Evolutionary conservation across 176 grass and related monocot genomes (phyloP).

Genomic region (Triticum dicoccoides): DNA sequence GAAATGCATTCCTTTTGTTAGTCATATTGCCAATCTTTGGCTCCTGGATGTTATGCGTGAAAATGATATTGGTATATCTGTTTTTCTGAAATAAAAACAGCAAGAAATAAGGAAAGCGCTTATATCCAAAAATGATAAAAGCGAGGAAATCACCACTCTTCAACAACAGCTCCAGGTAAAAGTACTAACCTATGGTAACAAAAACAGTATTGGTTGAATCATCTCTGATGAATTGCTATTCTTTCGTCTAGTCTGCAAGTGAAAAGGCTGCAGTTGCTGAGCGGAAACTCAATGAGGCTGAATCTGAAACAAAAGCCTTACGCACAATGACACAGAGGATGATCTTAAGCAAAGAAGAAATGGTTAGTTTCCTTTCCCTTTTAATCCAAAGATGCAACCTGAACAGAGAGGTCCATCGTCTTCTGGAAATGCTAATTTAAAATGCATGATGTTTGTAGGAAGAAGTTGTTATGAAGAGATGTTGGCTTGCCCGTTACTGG

Average conservation of each 20-base stretch:
- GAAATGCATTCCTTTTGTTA: not conserved
- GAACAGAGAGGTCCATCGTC: slow-evolving; percentile 1
- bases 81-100: slow-evolving; percentile 46
- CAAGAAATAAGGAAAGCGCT: slow-evolving; percentile 83
- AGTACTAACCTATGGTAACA: slow-evolving; percentile 9
- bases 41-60: not conserved
- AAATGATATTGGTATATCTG: slow-evolving; percentile 19
- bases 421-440: slow-evolving; percentile 17
- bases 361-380: slow-evolving; percentile 45
- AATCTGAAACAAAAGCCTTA: slow-evolving; percentile 70
- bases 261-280: slow-evolving; percentile 43
- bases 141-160: slow-evolving; percentile 61
- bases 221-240: slow-evolving; percentile 21
- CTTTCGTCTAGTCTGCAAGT: slow-evolving; percentile 56
- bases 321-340: slow-evolving; percentile 82
- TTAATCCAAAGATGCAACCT: slow-evolving; percentile 1
- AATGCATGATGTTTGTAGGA: slow-evolving; percentile 45
- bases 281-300: slow-evolving; percentile 64
- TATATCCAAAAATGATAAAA: slow-evolving; percentile 68
- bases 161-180: slow-evolving; percentile 77
- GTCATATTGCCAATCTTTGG: not conserved
- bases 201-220: slow-evolving; percentile 9
- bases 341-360: slow-evolving; percentile 89
- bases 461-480: slow-evolving; percentile 91
- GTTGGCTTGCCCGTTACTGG: slow-evolving; percentile 97